Evolutionary conservation across 116 monocot genomes (phyloP), one percentile per base, ranked within the genome.

Genomic region (Thalassia testudinum): DNA sequence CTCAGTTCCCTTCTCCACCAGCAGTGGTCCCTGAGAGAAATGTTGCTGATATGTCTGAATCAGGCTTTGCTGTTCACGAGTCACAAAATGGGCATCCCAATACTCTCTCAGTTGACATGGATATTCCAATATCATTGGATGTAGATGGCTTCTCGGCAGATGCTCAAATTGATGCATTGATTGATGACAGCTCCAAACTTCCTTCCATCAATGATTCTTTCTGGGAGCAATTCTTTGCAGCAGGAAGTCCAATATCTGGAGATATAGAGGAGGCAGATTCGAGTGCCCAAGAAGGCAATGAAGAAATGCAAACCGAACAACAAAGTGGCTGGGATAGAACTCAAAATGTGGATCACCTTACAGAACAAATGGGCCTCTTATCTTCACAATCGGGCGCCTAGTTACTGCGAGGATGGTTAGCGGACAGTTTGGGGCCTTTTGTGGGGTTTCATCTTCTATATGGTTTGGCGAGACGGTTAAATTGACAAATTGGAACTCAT

Each of bases 211-310:
- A 62, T 14, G 69, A 69, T 22, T 45, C 57, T 14, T 69, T 62
- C 56, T 69, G 69, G 69, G 69, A 69, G 37, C 69, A 69, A 47
- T 62, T 69, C 56, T 40, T 69, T 38, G 37, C 45, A 23, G 55
- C 56, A 28, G 30, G 30, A 34, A 62, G 62, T 37, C 69, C 69
- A 13, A 12, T 57, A 13, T 25, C 50, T 50, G 58, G 34, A 3
- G 58, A 47, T 18, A 50, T 16, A 7, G 69, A 57, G 8, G 62
- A 62, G 37, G 68, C 23, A 13, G 50, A 55, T 22, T 40, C 26
- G 24, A n/a, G 16, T 4, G n/a, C 21, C 18, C 58, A 30, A 27
- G 52, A 62, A 26, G 37, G 1, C 26, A 42, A 12, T 37, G 21
- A 50, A 50, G 19, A 57, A 0, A 29, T 27, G 38, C 62, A 42